These are phyloP conservation scores for Clarireedia paspali DNA, from an alignment of 2,329 filamentous ascomycete genomes.

Conservation along the genomic window DNA sequence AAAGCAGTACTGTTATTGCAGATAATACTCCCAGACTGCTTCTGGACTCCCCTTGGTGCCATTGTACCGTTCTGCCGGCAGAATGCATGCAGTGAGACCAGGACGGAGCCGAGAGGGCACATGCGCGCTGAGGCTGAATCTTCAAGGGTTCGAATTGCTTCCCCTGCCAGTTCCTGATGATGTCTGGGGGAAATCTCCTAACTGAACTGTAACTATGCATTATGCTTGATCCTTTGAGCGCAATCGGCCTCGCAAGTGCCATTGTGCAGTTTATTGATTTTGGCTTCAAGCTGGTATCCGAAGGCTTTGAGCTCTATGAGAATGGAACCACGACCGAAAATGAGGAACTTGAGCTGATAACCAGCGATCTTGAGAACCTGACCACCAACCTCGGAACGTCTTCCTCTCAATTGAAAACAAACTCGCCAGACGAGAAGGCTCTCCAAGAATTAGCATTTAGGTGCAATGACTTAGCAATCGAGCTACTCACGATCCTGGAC, in stretches of 20 bases:
- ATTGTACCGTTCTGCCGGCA: too few species aligned
- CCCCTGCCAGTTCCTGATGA: too few species aligned
- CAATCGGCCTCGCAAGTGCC: neutral
- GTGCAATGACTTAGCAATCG: neutral
- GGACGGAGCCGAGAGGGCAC: too few species aligned
- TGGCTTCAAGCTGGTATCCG: neutral
- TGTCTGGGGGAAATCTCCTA: too few species aligned
- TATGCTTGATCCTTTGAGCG: neutral
- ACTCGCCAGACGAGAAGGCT: neutral
- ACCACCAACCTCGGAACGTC: neutral
- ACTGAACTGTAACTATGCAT: too few species aligned
- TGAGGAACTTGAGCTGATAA: neutral
- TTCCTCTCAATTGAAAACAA: neutral
- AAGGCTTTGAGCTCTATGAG: neutral
- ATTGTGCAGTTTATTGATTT: neutral
- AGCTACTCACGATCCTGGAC: neutral
- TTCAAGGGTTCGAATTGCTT: too few species aligned
- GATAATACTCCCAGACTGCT: too few species aligned
- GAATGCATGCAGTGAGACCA: too few species aligned
- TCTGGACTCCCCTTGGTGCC: too few species aligned
- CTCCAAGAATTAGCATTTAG: neutral
- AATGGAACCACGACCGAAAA: neutral
- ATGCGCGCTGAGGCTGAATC: too few species aligned
- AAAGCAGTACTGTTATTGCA: too few species aligned
- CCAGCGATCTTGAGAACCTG: neutral